A percentile compares a stretch with the other conserved stretches of the same genome.
phyloP scores from a whole-genome alignment of 345 rosid species.

The Eutrema heterophyllum region DNA sequence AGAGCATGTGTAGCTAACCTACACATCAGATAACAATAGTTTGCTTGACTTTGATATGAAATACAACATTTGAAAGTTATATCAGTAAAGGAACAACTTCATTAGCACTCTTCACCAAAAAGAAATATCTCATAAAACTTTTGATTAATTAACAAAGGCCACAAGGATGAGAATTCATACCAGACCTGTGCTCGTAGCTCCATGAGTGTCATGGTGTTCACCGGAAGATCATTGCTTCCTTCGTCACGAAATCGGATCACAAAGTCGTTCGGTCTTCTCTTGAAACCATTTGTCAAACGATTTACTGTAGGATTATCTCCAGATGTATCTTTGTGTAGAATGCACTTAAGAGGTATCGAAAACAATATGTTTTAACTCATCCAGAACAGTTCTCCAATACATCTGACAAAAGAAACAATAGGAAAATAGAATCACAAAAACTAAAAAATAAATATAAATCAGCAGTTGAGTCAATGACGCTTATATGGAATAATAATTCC shows the following conservation, averaged over 20 bases:
- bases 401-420: conserved; percentile 41
- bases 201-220: conserved; percentile 59
- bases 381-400: conserved; percentile 76
- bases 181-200: conserved; percentile 77
- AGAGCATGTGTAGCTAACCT: conserved; percentile 86
- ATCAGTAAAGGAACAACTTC: neutral
- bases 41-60: neutral
- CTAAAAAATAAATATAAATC: neutral
- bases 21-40: conserved; percentile 11
- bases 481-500: neutral
- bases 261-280: conserved; percentile 53
- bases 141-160: neutral
- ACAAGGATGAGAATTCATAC: conserved; percentile 42
- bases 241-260: conserved; percentile 79
- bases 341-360: conserved; percentile 59
- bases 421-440: no score
- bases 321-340: conserved; percentile 39
- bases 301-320: conserved; percentile 55
- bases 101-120: neutral
- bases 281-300: conserved; percentile 48
- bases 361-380: conserved; percentile 57
- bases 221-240: conserved; percentile 68
- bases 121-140: neutral
- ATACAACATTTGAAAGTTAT: neutral
- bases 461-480: neutral